Conservation (phyloP, 2,329 filamentous ascomycete genomes). For the Ophiostoma sp. region DNA sequence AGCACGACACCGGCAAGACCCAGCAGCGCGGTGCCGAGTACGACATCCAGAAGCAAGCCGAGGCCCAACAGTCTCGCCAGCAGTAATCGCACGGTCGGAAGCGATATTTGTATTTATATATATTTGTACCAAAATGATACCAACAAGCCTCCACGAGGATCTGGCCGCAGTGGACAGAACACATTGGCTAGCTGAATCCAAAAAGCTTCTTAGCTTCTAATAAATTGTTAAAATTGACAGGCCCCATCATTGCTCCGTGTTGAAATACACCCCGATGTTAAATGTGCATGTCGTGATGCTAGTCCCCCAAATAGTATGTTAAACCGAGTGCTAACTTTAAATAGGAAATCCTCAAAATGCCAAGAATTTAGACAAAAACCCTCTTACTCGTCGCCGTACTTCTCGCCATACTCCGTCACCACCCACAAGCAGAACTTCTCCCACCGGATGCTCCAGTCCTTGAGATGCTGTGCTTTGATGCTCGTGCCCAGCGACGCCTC, state of each 20-base stretch:
- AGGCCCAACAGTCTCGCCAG: constrained; percentile 33
- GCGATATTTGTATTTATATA: neutral
- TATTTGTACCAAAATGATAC: neutral
- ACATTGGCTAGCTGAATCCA: neutral
- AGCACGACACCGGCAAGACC: constrained; percentile 76
- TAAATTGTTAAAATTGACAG: neutral
- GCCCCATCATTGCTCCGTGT: neutral
- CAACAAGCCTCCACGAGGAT: neutral
- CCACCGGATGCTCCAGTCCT: constrained; percentile 75
- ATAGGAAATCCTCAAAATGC: neutral
- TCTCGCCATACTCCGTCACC: constrained; percentile 65
- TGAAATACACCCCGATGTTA: constrained; percentile 12
- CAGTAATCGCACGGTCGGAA: neutral
- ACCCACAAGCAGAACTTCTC: constrained; percentile 90
- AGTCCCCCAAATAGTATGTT: neutral
- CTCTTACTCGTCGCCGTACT: constrained; percentile 46
- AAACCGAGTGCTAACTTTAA: neutral
- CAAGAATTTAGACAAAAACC: constrained; percentile 24
- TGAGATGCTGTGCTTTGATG: constrained; percentile 64
- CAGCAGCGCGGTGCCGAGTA: constrained; percentile 75
- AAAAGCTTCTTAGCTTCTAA: neutral
- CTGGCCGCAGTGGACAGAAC: neutral
- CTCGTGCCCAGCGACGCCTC: constrained; percentile 67
- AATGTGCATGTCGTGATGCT: constrained; percentile 9
- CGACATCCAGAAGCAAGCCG: constrained; percentile 69